These are phyloP conservation scores for Wolfiporia cocos DNA, from an alignment of 1,284 basidiomycete species.

Conservation along the genomic window DNA sequence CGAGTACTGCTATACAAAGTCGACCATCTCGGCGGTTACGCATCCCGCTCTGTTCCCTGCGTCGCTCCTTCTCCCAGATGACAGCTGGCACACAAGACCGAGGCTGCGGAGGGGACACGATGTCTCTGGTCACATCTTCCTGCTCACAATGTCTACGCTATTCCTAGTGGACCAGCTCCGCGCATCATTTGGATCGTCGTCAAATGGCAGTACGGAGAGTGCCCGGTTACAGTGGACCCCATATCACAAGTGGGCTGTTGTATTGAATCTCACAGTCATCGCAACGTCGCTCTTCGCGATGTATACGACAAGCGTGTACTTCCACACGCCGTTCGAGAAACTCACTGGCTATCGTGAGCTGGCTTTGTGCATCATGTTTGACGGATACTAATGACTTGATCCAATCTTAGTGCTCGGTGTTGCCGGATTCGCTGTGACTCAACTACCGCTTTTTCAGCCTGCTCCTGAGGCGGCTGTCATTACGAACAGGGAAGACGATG, in stretches of 20 bases:
- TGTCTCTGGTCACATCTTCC: constrained; percentile 91
- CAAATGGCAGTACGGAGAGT: constrained; percentile 1
- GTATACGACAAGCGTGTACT: constrained; percentile 83
- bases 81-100: constrained; percentile 43
- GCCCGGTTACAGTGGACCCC: constrained; percentile 27
- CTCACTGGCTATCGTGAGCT: constrained; percentile 71
- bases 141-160: constrained; percentile 80
- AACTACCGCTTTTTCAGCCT: constrained; percentile 20
- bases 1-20: constrained; percentile 53
- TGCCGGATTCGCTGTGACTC: constrained; percentile 32
- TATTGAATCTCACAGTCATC: constrained; percentile 45
- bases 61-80: constrained; percentile 30
- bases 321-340: constrained; percentile 88
- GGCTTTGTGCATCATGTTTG: too few relatives aligned
- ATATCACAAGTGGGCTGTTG: constrained; percentile 41
- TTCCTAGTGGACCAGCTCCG: constrained; percentile 77
- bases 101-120: constrained; percentile 81
- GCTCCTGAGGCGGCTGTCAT: constrained; percentile 2
- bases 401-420: constrained; percentile 34
- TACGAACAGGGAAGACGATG: background rate
- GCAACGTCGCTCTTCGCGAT: constrained; percentile 71
- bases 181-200: constrained; percentile 32
- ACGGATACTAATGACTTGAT: background rate
- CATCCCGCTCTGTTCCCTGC: constrained; percentile 63
- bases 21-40: constrained; percentile 47